Percentiles rank a stretch among this genome's conserved stretches.
Evolutionary conservation across 2,329 filamentous ascomycete genomes (phyloP).

Genomic region (Cordyceps pruinosa): DNA sequence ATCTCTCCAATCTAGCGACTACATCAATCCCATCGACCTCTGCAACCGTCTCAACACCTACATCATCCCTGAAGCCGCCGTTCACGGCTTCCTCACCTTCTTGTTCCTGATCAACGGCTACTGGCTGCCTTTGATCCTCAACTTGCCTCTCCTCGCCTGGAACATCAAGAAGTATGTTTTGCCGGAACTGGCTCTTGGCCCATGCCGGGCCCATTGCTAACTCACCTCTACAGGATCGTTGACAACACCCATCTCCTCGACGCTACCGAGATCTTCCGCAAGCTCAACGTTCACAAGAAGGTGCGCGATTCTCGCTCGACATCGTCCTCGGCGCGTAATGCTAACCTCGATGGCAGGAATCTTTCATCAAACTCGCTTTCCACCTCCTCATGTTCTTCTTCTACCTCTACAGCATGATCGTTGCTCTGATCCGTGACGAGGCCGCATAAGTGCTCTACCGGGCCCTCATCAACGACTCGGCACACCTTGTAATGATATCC

Average conservation of each 20-base stretch:
- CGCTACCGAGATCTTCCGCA: constrained; percentile 98
- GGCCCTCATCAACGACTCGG: not conserved
- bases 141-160: constrained; percentile 84
- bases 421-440: constrained; percentile 94
- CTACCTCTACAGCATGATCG: constrained; percentile 98
- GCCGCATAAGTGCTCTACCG: constrained; percentile 53
- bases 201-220: constrained; percentile 16
- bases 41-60: constrained; percentile 99
- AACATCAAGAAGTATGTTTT: constrained; percentile 91
- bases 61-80: constrained; percentile 96
- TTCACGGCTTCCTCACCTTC: constrained; percentile 92
- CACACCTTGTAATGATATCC: constrained; percentile 12
- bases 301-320: constrained; percentile 36
- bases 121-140: constrained; percentile 89
- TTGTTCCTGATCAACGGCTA: constrained; percentile 98
- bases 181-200: not conserved
- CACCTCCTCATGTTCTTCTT: constrained; percentile 99
- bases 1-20: constrained; percentile 63
- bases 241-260: constrained; percentile 96
- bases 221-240: constrained; percentile 61
- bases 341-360: constrained; percentile 60
- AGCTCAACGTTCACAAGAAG: constrained; percentile 99
- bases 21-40: constrained; percentile 99
- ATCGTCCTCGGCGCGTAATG: not conserved
- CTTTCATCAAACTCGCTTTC: constrained; percentile 97